These are phyloP conservation scores for Bonia amplexicaulis DNA, from an alignment of 176 grass and related monocot species.

Conservation along the genomic window DNA sequence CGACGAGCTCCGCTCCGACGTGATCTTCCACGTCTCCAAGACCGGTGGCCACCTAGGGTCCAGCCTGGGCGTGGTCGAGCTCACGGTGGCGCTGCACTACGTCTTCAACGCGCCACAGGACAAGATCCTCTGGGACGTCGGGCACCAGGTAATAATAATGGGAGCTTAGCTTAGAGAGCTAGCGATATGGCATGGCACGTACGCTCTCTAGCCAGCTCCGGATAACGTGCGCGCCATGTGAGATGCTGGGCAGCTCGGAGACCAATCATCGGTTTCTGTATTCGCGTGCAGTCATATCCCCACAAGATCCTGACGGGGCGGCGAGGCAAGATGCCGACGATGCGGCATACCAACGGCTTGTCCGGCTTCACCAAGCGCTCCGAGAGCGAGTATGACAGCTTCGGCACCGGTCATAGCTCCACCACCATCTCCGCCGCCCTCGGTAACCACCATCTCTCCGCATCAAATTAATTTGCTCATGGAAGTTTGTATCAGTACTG, in stretches of 20 bases:
- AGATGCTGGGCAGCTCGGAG: neutral
- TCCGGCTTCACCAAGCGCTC: constrained; percentile 82
- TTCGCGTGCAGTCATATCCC: constrained; percentile 67
- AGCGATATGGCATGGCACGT: neutral
- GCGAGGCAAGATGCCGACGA: constrained; percentile 89
- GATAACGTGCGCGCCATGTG: constrained; percentile 22
- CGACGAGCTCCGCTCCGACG: constrained; percentile 91
- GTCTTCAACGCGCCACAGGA: constrained; percentile 88
- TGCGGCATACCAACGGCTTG: constrained; percentile 86
- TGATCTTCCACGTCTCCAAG: constrained; percentile 97
- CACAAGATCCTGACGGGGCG: constrained; percentile 98
- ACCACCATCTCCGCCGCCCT: constrained; percentile 94
- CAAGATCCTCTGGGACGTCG: constrained; percentile 95
- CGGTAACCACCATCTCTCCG: constrained; percentile 27
- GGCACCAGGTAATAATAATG: constrained; percentile 60
- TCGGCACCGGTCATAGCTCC: constrained; percentile 97
- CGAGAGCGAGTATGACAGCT: constrained; percentile 85
- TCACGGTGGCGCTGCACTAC: constrained; percentile 92
- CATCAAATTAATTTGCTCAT: neutral
- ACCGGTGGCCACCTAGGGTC: constrained; percentile 96
- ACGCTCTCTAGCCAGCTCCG: neutral
- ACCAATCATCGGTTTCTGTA: neutral
- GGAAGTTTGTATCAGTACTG: neutral
- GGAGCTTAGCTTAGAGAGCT: neutral
- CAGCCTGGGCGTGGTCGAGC: constrained; percentile 86